phyloP scores from a whole-genome alignment of 306 rosid genomes.

The Dalbergia cultrata region DNA sequence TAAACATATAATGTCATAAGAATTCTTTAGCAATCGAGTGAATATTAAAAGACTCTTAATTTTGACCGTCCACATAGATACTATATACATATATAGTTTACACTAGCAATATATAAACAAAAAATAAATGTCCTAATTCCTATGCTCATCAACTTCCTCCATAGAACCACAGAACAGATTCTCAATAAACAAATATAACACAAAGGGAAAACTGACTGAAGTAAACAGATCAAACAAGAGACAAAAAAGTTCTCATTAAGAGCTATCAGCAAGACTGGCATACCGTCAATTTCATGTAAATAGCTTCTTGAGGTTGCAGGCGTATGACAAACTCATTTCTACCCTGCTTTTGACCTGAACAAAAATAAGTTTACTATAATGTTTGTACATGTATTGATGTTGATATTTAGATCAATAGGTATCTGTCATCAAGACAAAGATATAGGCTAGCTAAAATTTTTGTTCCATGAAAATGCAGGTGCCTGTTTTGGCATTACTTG shows the following conservation, averaged over 20 bases:
- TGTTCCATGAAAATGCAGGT: constrained; percentile 5
- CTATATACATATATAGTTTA: not conserved
- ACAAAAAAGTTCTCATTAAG: constrained; percentile 18
- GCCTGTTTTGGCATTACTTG: no score
- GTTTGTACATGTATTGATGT: constrained; percentile 29
- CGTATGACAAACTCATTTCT: constrained; percentile 93
- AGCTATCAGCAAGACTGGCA: constrained; percentile 39
- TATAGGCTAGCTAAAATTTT: constrained; percentile 21
- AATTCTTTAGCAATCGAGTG: no score
- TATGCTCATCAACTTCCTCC: not conserved
- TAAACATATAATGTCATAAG: no score
- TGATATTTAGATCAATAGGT: not conserved
- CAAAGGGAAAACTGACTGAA: not conserved
- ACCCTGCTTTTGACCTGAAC: constrained; percentile 86
- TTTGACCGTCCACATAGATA: no score
- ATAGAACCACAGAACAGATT: not conserved
- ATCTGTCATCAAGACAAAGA: constrained; percentile 34
- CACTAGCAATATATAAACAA: constrained; percentile 12
- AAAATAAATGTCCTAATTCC: constrained; percentile 25
- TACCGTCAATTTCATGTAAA: constrained; percentile 93
- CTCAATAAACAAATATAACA: constrained; percentile 12
- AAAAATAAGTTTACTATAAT: constrained; percentile 37
- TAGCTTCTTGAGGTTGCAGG: constrained; percentile 86
- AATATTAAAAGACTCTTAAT: no score
- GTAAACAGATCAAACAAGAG: constrained; percentile 44